Evolutionary conservation across 345 rosid species (phyloP).

Genomic region (Passiflora organensis): DNA sequence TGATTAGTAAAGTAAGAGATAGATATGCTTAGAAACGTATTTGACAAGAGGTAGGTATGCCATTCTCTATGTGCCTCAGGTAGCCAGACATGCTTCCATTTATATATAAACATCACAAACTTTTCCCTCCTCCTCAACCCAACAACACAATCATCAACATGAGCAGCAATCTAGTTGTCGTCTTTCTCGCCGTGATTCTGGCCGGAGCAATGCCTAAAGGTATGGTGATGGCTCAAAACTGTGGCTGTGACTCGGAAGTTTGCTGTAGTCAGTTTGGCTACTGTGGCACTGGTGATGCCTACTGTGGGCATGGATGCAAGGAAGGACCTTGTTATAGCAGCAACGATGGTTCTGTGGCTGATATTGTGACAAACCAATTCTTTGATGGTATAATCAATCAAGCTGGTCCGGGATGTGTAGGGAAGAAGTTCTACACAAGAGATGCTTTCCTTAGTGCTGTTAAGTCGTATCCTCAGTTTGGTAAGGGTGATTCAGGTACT

Average conservation of each 20-base stretch:
- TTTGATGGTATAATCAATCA: conserved; percentile 41
- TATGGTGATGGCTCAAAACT: conserved; percentile 37
- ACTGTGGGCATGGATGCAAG: conserved; percentile 28
- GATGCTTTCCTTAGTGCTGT: conserved; percentile 52
- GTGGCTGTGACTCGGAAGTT: conserved; percentile 39
- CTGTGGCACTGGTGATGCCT: conserved; percentile 25
- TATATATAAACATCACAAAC: too few species aligned
- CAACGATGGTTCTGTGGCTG: conserved; percentile 26
- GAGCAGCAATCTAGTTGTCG: too few species aligned
- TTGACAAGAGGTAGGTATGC: too few species aligned
- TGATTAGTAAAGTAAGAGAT: too few species aligned
- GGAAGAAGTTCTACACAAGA: conserved; percentile 56
- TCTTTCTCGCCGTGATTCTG: conserved; percentile 8
- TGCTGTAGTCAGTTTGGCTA: conserved; percentile 51
- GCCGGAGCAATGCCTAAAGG: background rate
- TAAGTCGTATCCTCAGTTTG: conserved; percentile 43
- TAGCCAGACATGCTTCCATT: too few species aligned
- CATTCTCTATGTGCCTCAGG: too few species aligned
- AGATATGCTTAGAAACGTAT: too few species aligned
- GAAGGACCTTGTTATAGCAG: conserved; percentile 36
- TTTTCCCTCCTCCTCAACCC: too few species aligned
- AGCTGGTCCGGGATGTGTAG: conserved; percentile 40
- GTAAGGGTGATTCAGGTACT: conserved; percentile 40
- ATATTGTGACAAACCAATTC: conserved; percentile 36
- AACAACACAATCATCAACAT: too few species aligned